A percentile compares a stretch with the other conserved stretches of the same genome.
These are phyloP conservation scores for Tulasnella sp. DNA, from an alignment of 768 basidiomycete species.

Conservation along the genomic window DNA sequence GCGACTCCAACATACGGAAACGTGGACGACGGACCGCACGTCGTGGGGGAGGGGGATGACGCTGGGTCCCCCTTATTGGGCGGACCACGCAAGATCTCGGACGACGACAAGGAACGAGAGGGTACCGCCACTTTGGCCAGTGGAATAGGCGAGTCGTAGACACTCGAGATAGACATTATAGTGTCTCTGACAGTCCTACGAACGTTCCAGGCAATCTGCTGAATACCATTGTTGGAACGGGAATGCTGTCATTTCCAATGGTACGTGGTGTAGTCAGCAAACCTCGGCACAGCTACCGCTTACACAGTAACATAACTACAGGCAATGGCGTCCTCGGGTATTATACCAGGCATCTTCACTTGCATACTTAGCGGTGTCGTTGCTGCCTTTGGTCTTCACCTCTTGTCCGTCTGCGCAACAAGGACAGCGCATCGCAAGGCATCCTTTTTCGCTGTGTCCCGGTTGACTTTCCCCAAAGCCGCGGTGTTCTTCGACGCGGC, in stretches of 20 bases:
- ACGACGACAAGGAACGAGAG: constrained; percentile 26
- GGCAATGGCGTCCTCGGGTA: constrained; percentile 84
- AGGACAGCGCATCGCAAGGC: constrained; percentile 60
- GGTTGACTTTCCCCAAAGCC: constrained; percentile 80
- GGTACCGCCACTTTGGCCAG: constrained; percentile 61
- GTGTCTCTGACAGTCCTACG: not conserved
- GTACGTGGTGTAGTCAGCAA: not conserved
- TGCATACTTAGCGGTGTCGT: constrained; percentile 70
- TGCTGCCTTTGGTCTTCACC: constrained; percentile 77
- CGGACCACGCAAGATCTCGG: constrained; percentile 24
- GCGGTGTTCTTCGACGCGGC: constrained; percentile 87
- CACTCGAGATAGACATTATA: not conserved
- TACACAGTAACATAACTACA: constrained; percentile 22
- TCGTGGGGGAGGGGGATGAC: constrained; percentile 17
- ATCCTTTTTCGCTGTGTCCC: constrained; percentile 73
- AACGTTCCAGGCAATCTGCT: constrained; percentile 39
- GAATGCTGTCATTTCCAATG: constrained; percentile 45
- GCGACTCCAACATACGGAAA: constrained; percentile 65
- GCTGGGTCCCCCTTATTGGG: constrained; percentile 40
- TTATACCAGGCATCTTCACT: constrained; percentile 83
- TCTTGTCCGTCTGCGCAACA: constrained; percentile 74
- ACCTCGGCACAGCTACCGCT: too few species aligned
- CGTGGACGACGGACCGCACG: constrained; percentile 27
- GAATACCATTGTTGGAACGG: constrained; percentile 89
- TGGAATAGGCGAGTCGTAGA: constrained; percentile 38